These are phyloP conservation scores for Phytophthora nicotianae DNA, from an alignment of 352 stramenopile species.

Conservation along the genomic window DNA sequence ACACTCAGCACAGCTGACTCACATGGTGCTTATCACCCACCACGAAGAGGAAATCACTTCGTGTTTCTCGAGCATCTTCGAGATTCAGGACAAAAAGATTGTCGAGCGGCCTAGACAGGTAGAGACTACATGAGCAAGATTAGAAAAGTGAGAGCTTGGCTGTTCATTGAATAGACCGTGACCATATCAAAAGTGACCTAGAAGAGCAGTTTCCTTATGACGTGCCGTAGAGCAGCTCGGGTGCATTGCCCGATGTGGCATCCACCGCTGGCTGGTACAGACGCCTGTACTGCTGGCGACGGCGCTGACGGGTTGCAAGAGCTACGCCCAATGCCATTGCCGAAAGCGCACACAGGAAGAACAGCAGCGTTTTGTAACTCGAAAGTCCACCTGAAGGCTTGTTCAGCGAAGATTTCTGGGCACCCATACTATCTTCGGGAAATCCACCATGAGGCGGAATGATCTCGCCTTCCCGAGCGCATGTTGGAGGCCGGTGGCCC, in stretches of 20 bases:
- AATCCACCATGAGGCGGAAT: slow-evolving; percentile 38
- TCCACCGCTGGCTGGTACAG: slow-evolving; percentile 1
- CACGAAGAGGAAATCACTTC: slow-evolving; percentile 90
- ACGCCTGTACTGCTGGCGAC: slow-evolving; percentile 17
- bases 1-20: slow-evolving; percentile 39
- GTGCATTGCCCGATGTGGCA: neutral
- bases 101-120: slow-evolving; percentile 36
- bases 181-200: neutral
- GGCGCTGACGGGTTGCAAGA: slow-evolving; percentile 20
- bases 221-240: slow-evolving; percentile 24
- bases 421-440: neutral
- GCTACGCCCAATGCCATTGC: slow-evolving; percentile 27
- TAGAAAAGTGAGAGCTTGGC: neutral
- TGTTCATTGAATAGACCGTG: neutral
- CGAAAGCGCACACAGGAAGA: slow-evolving; percentile 33
- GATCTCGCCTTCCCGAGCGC: slow-evolving; percentile 45
- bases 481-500: slow-evolving; percentile 40
- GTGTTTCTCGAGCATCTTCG: slow-evolving; percentile 82
- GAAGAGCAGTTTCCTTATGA: slow-evolving; percentile 9
- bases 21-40: slow-evolving; percentile 93
- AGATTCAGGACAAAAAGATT: slow-evolving; percentile 76
- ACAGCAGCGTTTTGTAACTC: slow-evolving; percentile 16
- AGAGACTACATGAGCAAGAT: slow-evolving; percentile 22
- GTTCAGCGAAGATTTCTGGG: slow-evolving; percentile 8
- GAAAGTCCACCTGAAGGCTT: slow-evolving; percentile 1